phyloP scores from a whole-genome alignment of 495 filamentous ascomycete species.

The Penicillium taxi region DNA sequence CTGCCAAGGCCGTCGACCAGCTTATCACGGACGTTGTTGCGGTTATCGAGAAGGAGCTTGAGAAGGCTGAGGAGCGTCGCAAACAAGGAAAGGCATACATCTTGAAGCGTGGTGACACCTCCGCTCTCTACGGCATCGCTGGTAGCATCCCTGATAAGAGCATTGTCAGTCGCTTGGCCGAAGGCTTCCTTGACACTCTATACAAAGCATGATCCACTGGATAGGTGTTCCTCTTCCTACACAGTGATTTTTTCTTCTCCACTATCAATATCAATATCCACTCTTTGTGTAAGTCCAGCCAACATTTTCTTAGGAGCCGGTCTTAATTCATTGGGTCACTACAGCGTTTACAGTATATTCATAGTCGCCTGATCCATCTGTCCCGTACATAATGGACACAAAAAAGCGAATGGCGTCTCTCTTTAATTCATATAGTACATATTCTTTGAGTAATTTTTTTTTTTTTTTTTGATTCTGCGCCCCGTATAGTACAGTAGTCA shows the following conservation, averaged over 20 bases:
- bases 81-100: slow-evolving; percentile 51
- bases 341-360: slow-evolving; percentile 6
- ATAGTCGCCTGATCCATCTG: not conserved
- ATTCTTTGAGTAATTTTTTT: slow-evolving; percentile 12
- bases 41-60: slow-evolving; percentile 70
- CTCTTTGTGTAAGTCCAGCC: no score
- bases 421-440: slow-evolving; percentile 21
- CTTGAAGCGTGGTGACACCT: slow-evolving; percentile 55
- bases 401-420: slow-evolving; percentile 10
- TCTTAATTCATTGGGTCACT: slow-evolving; percentile 2
- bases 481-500: slow-evolving; percentile 32
- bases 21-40: slow-evolving; percentile 69
- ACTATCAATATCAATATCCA: not conserved
- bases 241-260: not conserved
- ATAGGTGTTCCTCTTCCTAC: slow-evolving; percentile 1
- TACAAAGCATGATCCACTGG: slow-evolving; percentile 70
- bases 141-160: slow-evolving; percentile 93
- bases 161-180: slow-evolving; percentile 82
- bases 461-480: slow-evolving; percentile 4
- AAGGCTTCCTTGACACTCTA: slow-evolving; percentile 87
- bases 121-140: slow-evolving; percentile 90
- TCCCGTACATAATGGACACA: not conserved
- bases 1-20: slow-evolving; percentile 68
- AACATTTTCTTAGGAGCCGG: not conserved
- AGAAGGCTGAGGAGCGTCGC: slow-evolving; percentile 66